Base-by-base conservation (phyloP, 352 stramenopile genomes). In the Globisporangium takayamanum region DNA sequence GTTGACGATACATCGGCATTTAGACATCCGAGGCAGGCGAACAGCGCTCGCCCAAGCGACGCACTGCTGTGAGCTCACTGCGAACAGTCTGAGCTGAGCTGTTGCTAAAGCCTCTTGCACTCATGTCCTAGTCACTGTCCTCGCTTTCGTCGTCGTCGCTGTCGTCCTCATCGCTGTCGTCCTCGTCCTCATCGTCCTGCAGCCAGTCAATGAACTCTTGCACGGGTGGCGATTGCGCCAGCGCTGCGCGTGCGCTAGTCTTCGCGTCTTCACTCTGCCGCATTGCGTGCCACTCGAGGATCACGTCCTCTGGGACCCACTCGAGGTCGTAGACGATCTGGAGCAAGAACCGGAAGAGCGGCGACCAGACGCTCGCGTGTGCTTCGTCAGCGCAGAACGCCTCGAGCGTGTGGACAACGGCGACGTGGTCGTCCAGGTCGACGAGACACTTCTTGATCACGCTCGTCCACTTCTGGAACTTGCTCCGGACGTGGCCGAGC, bases 181-280 rank as follows among this genome's bases (percentile, higher is more conserved):
- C 70, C 0, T 85, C 75, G 2, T 85, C 73, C 10, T 81, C 73
- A 16, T 88, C 78, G 18, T 92, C 82, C 60, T 93, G 73, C 18
- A 97, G 69, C 91, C 92, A 98, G 53, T 97, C 87, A 55, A 98
- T 86, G 72, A 98, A 98, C 66, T 97, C 92, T 62, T 96, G 78
- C 37, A 97, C 80, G 30, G 88, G 80, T 59, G 95, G 59, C 50
- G 80, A 70, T 58, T 68, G 64, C 45, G 92, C 90, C 25, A 97
- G 65, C 56, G 71, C 59, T 28, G 55, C 63, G 59, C 37, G 63
- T 5, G 45, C 58, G 26, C 41, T 70, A 46, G 64, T 67, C 22
- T 74, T 64, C n/a, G 74, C 72, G 36, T 67, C 63, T 20, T 78
- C 80, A 37, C 77, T 56, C 14, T 70, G 67, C 15, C 72, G 73